A percentile compares a stretch with the other conserved stretches of the same genome.
These are phyloP conservation scores for Dinochytrium kinnereticum DNA, from an alignment of 371 early-diverging fungal species.

Conservation along the genomic window DNA sequence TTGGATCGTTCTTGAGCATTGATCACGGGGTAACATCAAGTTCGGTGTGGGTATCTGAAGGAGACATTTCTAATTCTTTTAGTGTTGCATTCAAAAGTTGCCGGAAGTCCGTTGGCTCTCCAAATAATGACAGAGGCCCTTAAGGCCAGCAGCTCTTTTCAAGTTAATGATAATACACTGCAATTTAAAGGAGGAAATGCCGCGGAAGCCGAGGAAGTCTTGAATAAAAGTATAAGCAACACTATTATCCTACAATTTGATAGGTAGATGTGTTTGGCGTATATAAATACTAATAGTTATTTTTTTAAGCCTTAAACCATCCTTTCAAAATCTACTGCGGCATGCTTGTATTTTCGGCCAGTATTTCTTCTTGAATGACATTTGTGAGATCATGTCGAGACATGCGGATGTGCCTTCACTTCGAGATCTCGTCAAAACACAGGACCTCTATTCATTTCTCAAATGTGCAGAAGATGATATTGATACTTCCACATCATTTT, in stretches of 20 bases:
- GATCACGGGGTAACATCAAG: not conserved
- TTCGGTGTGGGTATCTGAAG: not conserved
- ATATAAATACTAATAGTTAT: not conserved
- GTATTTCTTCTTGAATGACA: constrained; percentile 1
- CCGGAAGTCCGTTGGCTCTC: not conserved
- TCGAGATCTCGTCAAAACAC: not conserved
- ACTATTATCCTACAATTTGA: constrained; percentile 8
- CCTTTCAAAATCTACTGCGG: not conserved
- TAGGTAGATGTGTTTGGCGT: not conserved
- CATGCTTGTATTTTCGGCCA: constrained; percentile 12
- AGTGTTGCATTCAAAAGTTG: not conserved
- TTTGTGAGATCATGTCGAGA: not conserved
- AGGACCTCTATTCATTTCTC: not conserved
- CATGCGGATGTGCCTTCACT: not conserved
- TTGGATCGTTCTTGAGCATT: not conserved
- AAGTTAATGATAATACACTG: not conserved
- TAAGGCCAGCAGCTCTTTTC: not conserved
- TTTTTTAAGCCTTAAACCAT: not conserved
- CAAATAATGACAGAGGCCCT: not conserved
- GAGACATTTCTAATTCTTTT: not conserved
- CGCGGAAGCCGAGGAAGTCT: no score
- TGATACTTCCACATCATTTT: not conserved
- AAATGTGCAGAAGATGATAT: not conserved
- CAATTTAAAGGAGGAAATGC: no score
- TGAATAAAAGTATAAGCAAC: not conserved